Base-by-base conservation (phyloP, 345 rosid species). In the Citrus medica region DNA sequence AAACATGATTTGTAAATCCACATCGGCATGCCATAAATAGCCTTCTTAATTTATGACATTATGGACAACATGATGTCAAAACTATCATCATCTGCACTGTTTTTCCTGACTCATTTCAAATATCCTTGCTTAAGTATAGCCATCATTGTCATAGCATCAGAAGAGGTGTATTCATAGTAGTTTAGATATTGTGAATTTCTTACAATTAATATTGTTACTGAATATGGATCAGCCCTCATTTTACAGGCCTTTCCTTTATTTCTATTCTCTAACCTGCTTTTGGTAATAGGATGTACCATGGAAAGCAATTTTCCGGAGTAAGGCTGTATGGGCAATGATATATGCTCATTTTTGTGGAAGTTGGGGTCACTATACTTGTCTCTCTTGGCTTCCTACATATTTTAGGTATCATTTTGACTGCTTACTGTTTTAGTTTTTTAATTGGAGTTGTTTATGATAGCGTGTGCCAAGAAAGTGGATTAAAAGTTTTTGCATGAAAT, bases 331-430 rank as follows among this genome's bases (percentile, higher is more conserved):
- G 99, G 98, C 99, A 33, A 95, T 95, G 98, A 89, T 89, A 86
- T 95, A 93, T 83, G 89, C 92, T 63, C 98, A 95, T 81, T 95
- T 95, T 83, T 95, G 99, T 78, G 99, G 99, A 80, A 93, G 97
- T 78, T 95, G 99, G 99, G 97, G 98, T 73, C 97, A 95, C 77
- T 93, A 89, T 74, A 89, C 95, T 69, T 92, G 96, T 83, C 89
- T 95, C 61, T 91, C 99, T 77, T 95, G 99, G 99, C 94, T 95
- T 77, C 99, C 98, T 33, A 89, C 96, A 9, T 95, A 88, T 87
- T 95, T 95, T 80, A 91, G 98, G 99, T 93, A 91, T 75, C 37
- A 51, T 33, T 77, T 40, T 28, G 19, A 73, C 55, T 56, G 64
- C 51, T 80, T 42, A 72, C 28, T 1, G 33, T 21, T 70, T 56